phyloP scores from a whole-genome alignment of 257 asterid species.

The Echites panduratus region DNA sequence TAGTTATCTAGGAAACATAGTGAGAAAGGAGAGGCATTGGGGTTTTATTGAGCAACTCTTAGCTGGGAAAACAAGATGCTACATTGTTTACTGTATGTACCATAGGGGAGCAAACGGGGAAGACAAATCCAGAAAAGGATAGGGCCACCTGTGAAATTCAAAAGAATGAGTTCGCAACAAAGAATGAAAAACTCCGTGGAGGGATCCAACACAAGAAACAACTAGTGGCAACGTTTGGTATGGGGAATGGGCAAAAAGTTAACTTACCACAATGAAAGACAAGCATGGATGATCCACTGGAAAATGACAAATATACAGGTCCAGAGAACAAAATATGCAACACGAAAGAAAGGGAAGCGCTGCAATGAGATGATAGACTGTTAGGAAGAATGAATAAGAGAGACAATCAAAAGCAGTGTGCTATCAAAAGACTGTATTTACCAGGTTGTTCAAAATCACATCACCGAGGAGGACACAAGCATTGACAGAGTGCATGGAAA shows the following conservation, averaged over 20 bases:
- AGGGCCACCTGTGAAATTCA: constrained; percentile 25
- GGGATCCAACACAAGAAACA: background rate
- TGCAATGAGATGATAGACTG: constrained; percentile 30
- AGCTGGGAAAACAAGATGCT: background rate
- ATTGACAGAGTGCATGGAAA: constrained; percentile 67
- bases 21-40: background rate
- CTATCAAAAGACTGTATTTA: constrained; percentile 21
- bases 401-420: constrained; percentile 1
- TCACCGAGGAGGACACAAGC: constrained; percentile 68
- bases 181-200: background rate
- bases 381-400: constrained; percentile 8
- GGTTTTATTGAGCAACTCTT: background rate
- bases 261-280: constrained; percentile 46
- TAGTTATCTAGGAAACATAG: background rate
- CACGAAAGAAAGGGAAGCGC: constrained; percentile 84
- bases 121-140: constrained; percentile 28
- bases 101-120: constrained; percentile 54
- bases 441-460: constrained; percentile 53
- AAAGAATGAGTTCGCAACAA: too few relatives aligned
- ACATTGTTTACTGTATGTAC: constrained; percentile 27
- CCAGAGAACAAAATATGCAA: constrained; percentile 70
- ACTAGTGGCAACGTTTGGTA: background rate
- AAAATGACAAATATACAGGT: constrained; percentile 57
- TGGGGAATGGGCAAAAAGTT: background rate
- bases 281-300: constrained; percentile 86